phyloP scores from a whole-genome alignment of 805 yeast genomes.

The Limtongia smithiae region DNA sequence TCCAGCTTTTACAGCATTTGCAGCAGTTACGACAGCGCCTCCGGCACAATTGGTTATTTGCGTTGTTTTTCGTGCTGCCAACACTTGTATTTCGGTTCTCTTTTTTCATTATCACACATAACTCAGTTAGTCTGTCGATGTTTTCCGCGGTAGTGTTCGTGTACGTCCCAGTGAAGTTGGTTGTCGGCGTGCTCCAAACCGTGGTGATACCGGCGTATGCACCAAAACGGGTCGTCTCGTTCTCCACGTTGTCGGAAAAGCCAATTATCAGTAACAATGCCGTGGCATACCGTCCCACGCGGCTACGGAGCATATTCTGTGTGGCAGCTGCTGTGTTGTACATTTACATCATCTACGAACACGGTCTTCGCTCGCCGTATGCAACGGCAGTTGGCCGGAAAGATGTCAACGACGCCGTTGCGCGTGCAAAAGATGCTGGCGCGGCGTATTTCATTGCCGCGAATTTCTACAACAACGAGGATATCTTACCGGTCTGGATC shows the following conservation, averaged over 20 bases:
- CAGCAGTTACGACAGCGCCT: no score
- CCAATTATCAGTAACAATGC: no score
- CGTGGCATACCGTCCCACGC: neutral
- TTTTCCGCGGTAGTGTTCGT: constrained; percentile 14
- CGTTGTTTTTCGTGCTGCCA: constrained; percentile 16
- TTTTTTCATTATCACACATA: constrained; percentile 19
- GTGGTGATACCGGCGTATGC: no score
- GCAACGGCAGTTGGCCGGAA: neutral
- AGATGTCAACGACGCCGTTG: neutral
- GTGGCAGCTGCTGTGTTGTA: neutral
- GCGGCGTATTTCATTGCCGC: constrained; percentile 23
- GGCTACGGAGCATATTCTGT: neutral
- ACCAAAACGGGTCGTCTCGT: no score
- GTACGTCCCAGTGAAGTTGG: constrained; percentile 13
- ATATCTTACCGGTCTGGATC: constrained; percentile 15
- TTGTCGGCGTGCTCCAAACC: neutral
- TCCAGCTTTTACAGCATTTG: no score
- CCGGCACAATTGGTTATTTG: no score
- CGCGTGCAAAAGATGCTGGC: neutral
- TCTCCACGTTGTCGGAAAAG: no score
- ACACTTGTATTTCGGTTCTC: constrained; percentile 10
- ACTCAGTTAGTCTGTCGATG: constrained; percentile 12
- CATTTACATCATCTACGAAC: neutral
- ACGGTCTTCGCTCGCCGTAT: constrained; percentile 3
- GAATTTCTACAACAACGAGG: constrained; percentile 19